Evolutionary conservation across 148 eudicot species (phyloP).

Genomic region (Rhododendron molle): DNA sequence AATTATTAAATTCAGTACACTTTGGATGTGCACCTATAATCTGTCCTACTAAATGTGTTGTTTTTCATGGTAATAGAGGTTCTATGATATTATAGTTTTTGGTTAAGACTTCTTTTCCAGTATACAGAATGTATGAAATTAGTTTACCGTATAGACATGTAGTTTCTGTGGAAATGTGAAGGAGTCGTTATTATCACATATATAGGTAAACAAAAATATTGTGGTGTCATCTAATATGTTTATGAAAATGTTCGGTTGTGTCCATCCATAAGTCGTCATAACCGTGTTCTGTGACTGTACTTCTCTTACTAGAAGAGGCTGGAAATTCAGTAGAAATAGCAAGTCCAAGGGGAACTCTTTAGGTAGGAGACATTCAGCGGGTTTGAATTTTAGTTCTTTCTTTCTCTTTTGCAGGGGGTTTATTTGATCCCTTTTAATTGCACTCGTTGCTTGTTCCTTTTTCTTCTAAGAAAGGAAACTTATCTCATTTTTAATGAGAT

Average conservation of each 20-base stretch:
- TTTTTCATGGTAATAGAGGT: neutral
- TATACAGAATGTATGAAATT: neutral
- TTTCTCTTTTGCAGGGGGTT: neutral
- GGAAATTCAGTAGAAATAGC: neutral
- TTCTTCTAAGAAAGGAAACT: neutral
- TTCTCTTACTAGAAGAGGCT: neutral
- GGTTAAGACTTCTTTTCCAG: neutral
- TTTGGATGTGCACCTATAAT: neutral
- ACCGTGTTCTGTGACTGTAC: neutral
- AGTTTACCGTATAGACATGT: neutral
- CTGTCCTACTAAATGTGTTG: neutral
- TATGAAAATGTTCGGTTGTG: neutral
- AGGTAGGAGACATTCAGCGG: neutral
- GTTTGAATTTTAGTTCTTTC: neutral
- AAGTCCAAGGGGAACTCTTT: neutral
- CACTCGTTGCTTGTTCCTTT: neutral
- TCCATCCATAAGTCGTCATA: neutral
- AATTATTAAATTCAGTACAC: neutral
- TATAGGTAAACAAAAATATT: neutral
- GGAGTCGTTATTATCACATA: neutral
- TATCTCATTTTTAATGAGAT: neutral
- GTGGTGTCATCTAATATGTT: neutral
- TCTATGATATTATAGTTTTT: neutral
- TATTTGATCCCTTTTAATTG: neutral
- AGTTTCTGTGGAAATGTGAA: neutral